Evolutionary conservation across 805 yeast species (phyloP).

Genomic region (Candida glaebosa): DNA sequence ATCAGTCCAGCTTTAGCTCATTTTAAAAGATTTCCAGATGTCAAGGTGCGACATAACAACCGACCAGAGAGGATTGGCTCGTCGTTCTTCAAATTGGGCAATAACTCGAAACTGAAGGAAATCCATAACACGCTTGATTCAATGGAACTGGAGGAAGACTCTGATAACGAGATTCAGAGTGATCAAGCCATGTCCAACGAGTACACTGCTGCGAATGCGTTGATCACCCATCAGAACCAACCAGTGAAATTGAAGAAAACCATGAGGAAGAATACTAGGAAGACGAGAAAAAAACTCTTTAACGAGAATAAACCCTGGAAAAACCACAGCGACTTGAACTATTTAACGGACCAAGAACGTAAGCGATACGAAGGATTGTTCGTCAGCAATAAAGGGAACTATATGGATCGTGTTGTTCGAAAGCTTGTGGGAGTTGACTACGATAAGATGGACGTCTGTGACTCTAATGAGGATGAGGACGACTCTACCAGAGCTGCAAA

Average conservation of each 20-base stretch:
- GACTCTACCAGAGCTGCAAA: constrained; percentile 30
- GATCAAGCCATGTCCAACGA: constrained; percentile 1
- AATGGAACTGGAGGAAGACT: constrained; percentile 12
- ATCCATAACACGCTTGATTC: constrained; percentile 10
- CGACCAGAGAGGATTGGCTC: constrained; percentile 1
- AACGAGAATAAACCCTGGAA: constrained; percentile 95
- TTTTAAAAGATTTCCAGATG: constrained; percentile 35
- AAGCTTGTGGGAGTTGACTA: constrained; percentile 26
- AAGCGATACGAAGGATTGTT: constrained; percentile 92
- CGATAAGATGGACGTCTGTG: neutral
- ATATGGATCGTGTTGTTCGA: constrained; percentile 40
- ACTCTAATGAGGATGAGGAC: constrained; percentile 13
- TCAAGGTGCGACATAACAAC: constrained; percentile 6
- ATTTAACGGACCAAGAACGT: constrained; percentile 59
- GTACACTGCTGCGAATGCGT: constrained; percentile 4
- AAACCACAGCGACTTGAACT: constrained; percentile 59
- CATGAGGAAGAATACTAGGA: constrained; percentile 42
- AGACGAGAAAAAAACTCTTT: constrained; percentile 46
- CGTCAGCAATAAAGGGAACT: constrained; percentile 80
- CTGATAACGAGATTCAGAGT: neutral
- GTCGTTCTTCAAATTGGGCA: constrained; percentile 16
- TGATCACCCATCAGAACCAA: constrained; percentile 15
- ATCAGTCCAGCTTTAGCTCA: constrained; percentile 7
- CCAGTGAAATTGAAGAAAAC: constrained; percentile 48
- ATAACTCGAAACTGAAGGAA: constrained; percentile 13